Evolutionary conservation across 805 yeast genomes (phyloP), one percentile per base, ranked within the genome.

Genomic region (Cyberlindnera xylosilytica): DNA sequence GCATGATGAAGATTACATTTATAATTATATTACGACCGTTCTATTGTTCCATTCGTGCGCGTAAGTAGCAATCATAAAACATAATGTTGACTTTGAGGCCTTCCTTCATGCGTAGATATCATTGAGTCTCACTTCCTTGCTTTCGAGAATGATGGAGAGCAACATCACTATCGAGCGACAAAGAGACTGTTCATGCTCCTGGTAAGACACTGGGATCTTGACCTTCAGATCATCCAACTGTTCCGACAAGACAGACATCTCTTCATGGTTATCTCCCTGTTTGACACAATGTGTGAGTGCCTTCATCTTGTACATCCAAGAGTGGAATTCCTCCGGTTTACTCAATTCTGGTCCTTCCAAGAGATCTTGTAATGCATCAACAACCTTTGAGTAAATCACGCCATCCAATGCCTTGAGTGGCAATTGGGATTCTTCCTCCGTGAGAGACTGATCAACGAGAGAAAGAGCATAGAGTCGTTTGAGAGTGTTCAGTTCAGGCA

Each of bases 261-360:
- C 16, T 2, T 34, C 36, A 27, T 38, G 34, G n/a, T 26, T 28
- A 13, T 47, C 42, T 13, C 42, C 43, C 7, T 26, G 37, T 4
- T 29, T 28, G 11, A 47, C 27, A 19, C 41, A 34, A 12, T 22
- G 35, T 12, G 37, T 6, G 4, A 44, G 29, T 6, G 41, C 24
- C 24, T 38, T 47, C 18, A 47, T 26, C 27, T 39, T 47, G 27
- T 36, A 27, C 24, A 22, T 34, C 47, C 47, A 44, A 8, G 19
- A 18, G 11, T 19, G 18, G 33, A 33, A 47, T 15, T 43, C 45
- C 7, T 40, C 41, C 7, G 34, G 34, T 4, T 15, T 32, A 8
- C 38, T 16, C n/a, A 29, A 18, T 10, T 34, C 15, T 16, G 28
- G 32, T 3, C 12, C 15, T 12, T 29, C 18, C 7, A 34, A 27